Base-by-base conservation (phyloP, 345 rosid species). In the Citrus maxima region DNA sequence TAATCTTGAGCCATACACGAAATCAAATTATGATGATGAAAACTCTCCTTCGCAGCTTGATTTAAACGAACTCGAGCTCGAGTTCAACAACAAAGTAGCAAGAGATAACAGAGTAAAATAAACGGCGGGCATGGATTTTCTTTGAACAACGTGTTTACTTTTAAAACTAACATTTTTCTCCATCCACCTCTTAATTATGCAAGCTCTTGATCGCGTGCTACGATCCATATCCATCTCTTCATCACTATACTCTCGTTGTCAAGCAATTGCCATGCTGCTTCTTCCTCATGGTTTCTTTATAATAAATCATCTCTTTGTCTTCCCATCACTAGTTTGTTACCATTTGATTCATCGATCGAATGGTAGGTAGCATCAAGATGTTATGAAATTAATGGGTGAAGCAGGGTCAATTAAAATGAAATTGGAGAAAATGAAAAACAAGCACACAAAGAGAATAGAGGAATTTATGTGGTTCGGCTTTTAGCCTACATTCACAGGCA, bases 1-100 rank as follows among this genome's bases (percentile, higher is more conserved):
- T 32, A 32, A 68, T 72, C 78, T 85, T 40, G 79, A 74, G 46
- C 82, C 77, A 28, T 81, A 77, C 66, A 86, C 70, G 3, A 89
- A 91, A n/a, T 93, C 98, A 0, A 92, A 89, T 68, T 93, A 97
- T 1, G 95, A 95, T 21, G 95, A 91, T 0, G 98, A 95, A 80
- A 79, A 91, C 2, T 89, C 88, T n/a, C 86, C 83, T 3, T 87
- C 84, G 0, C 75, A 88, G 73, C 97, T 90, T 0, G 98, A 92
- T 27, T 90, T 94, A 0, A 95, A 93, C 37, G 97, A 93, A 85
- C 77, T 87, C 0, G 96, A 95, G 78, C 87, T 86, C 2, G 93
- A 93, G 80, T 90, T 87, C 38, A 83, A 70, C 63, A 86, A 76
- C 67, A 83, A 65, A 16, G 85, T 81, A 71, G 80, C 79, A 37